Base-by-base conservation (phyloP, 805 yeast genomes). In the Metschnikowia corniflorae region DNA sequence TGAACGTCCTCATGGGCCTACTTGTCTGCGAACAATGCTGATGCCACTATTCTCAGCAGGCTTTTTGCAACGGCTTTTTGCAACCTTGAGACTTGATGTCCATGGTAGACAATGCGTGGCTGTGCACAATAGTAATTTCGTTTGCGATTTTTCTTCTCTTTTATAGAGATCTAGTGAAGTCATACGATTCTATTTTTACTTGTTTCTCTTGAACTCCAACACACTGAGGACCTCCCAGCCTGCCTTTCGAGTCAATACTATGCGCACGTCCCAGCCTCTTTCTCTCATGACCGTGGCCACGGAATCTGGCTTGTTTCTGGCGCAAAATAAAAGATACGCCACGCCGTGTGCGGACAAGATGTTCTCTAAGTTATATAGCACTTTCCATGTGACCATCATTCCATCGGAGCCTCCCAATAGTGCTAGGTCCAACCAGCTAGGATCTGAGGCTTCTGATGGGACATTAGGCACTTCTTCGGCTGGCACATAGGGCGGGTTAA, bases 401-500 rank as follows among this genome's bases (percentile, higher is more conserved):
- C 98, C 98, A 50, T 84, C 82, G 7, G 67, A 65, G 0, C 98
- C 98, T 0, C 98, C 98, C 18, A 82, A 70, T 16, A 93, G 70
- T 0, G 98, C 98, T 38, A 91, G 61, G 55, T 91, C 96, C 0
- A 93, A 67, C 96, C 97, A 88, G 12, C 68, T 65, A 20, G 71
- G 69, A 14, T 75, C 79, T 7, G 70, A 74, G 6, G 32, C 40
- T 3, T 50, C 29, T 1, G 40, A 42, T 0, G 93, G 93, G 1
- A 74, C 47, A 0, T 45, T 53, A 0, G 97, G 97, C 0, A 86
- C 83, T 0, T 52, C 54, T 40, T 80, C 88, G 1, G 91, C 86
- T 0, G 98, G 98, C 1, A 93, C 98, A 55, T 93, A 93, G 0
- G 98, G 98, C 0, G 98, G 98, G 53, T 93, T 93, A 61, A 93